phyloP scores from a whole-genome alignment of 2,329 filamentous ascomycete genomes.

The Trichoderma citrinoviride region DNA sequence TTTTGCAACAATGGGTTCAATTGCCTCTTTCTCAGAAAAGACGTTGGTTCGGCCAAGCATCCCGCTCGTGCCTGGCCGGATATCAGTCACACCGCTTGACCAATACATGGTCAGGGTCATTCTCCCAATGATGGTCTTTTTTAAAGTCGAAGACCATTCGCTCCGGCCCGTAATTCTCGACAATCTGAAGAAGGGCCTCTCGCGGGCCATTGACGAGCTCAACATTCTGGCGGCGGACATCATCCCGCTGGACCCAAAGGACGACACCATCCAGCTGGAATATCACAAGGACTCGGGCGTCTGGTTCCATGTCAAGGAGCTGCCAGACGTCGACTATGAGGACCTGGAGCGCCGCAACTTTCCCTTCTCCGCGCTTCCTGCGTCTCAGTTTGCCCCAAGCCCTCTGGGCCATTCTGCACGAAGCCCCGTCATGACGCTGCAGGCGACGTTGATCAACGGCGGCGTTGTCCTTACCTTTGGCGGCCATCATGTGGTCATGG shows the following conservation, averaged over 20 bases:
- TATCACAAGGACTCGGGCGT: slow-evolving; percentile 19
- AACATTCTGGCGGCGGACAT: slow-evolving; percentile 19
- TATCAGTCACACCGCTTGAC: slow-evolving; percentile 20
- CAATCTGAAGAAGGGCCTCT: slow-evolving; percentile 16
- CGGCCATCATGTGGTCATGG: slow-evolving; percentile 22
- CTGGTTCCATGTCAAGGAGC: slow-evolving; percentile 22
- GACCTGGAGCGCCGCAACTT: slow-evolving; percentile 14
- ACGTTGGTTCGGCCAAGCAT: slow-evolving; percentile 22
- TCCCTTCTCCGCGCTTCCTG: slow-evolving; percentile 17
- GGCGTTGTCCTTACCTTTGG: slow-evolving; percentile 21
- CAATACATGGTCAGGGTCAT: slow-evolving; percentile 23
- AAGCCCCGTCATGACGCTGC: slow-evolving; percentile 21
- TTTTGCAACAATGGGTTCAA: slow-evolving; percentile 6
- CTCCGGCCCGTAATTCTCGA: slow-evolving; percentile 18
- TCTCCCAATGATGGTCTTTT: slow-evolving; percentile 21
- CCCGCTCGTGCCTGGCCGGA: slow-evolving; percentile 15
- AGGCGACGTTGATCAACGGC: slow-evolving; percentile 20
- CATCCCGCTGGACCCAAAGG: background rate
- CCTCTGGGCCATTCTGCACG: slow-evolving; percentile 16
- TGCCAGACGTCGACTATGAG: slow-evolving; percentile 14
- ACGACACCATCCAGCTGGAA: slow-evolving; percentile 18
- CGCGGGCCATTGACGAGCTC: slow-evolving; percentile 18
- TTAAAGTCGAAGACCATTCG: slow-evolving; percentile 19
- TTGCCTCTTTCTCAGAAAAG: background rate
- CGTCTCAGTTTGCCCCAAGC: slow-evolving; percentile 13